A percentile compares a stretch with the other conserved stretches of the same genome.
Evolutionary conservation across 106 monocot genomes (phyloP).

Genomic region (Chionographis japonica): DNA sequence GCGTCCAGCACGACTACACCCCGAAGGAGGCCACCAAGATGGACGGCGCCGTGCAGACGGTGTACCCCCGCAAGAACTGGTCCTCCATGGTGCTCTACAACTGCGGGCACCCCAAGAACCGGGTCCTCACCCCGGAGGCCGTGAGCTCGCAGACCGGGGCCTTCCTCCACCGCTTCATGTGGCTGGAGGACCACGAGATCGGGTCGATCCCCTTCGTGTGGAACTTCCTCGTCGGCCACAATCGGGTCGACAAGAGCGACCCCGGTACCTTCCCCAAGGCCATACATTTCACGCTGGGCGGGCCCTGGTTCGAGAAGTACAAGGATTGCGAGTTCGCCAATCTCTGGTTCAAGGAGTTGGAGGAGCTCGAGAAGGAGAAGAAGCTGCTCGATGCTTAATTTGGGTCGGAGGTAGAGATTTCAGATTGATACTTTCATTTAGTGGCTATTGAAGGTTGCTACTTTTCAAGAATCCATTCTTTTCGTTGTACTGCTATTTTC

Average conservation of each 20-base stretch:
- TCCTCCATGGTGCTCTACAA: slow-evolving; percentile 94
- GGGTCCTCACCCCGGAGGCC: slow-evolving; percentile 52
- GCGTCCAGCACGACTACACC: slow-evolving; percentile 81
- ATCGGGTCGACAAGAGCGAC: slow-evolving; percentile 27
- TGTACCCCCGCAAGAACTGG: slow-evolving; percentile 96
- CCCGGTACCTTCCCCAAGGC: slow-evolving; percentile 51
- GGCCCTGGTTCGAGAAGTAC: slow-evolving; percentile 86
- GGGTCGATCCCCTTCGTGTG: slow-evolving; percentile 74
- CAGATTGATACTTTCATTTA: background rate
- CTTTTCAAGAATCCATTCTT: too few species aligned
- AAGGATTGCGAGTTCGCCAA: slow-evolving; percentile 89
- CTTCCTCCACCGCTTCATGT: slow-evolving; percentile 76
- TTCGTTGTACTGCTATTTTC: too few species aligned
- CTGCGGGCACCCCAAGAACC: slow-evolving; percentile 81
- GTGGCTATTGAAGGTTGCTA: too few species aligned
- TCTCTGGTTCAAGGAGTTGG: slow-evolving; percentile 70
- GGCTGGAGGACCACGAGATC: slow-evolving; percentile 85
- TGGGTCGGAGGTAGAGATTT: background rate
- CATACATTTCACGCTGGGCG: slow-evolving; percentile 84
- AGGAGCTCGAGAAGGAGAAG: slow-evolving; percentile 43
- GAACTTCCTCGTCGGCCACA: slow-evolving; percentile 95
- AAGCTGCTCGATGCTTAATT: background rate
- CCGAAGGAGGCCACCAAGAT: slow-evolving; percentile 79
- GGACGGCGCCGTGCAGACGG: slow-evolving; percentile 86
- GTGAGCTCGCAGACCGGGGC: slow-evolving; percentile 78